A percentile compares a stretch with the other conserved stretches of the same genome.
phyloP scores from a whole-genome alignment of 2,329 filamentous ascomycete species.

The Stagonosporopsis rhizophila region DNA sequence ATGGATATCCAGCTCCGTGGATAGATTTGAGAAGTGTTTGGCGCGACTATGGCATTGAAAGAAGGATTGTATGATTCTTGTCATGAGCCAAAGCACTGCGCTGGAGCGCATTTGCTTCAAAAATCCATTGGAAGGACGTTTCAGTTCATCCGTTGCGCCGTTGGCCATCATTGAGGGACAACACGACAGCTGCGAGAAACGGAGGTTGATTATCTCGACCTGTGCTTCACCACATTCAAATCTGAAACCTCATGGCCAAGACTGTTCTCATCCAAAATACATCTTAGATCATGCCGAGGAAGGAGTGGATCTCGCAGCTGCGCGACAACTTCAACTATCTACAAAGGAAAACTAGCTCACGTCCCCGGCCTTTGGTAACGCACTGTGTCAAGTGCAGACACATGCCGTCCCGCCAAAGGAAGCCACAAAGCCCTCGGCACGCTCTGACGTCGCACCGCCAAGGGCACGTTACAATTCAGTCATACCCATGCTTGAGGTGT shows the following conservation, averaged over 20 bases:
- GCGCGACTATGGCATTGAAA: slow-evolving; percentile 5
- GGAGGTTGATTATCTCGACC: neutral
- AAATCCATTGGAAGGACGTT: neutral
- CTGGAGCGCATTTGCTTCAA: neutral
- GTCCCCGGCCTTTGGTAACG: neutral
- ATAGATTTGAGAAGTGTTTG: slow-evolving; percentile 15
- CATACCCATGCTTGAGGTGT: neutral
- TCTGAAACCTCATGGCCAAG: neutral
- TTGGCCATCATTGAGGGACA: neutral
- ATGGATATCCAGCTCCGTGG: slow-evolving; percentile 16
- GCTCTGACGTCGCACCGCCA: neutral
- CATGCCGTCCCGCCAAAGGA: neutral
- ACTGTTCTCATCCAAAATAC: neutral
- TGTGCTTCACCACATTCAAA: neutral
- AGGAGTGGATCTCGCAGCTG: neutral
- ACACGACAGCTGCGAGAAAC: no score
- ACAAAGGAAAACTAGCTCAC: neutral
- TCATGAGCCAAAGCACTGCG: neutral
- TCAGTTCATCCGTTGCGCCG: neutral
- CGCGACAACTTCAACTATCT: neutral
- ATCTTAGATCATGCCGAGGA: neutral
- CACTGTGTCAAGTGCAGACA: neutral
- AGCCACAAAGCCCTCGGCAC: neutral
- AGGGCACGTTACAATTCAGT: neutral
- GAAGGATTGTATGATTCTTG: neutral